Percentiles rank a stretch among this genome's conserved stretches.
These are phyloP conservation scores for Neophaeococcomyces mojaviensis DNA, from an alignment of 2,329 filamentous ascomycete species.

Conservation along the genomic window DNA sequence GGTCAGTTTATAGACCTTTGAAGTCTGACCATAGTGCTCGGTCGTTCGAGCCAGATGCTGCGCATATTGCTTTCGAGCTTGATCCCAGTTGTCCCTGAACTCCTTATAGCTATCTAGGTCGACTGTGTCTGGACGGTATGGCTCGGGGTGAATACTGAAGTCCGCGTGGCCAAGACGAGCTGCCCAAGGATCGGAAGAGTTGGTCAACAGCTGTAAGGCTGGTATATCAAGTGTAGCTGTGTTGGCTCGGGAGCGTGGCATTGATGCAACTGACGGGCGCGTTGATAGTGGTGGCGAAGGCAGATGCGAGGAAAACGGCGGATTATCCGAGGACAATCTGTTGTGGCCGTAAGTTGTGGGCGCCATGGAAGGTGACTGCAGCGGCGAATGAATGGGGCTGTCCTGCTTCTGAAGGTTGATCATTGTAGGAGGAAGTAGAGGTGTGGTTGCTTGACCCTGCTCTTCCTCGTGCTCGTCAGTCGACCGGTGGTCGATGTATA, in stretches of 20 bases:
- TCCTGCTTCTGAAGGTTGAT: slow-evolving; percentile 47
- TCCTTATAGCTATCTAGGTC: slow-evolving; percentile 55
- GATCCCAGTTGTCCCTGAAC: slow-evolving; percentile 72
- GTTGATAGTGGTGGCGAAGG: slow-evolving; percentile 69
- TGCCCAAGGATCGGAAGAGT: slow-evolving; percentile 69
- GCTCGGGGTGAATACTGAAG: slow-evolving; percentile 77
- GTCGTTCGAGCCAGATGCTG: slow-evolving; percentile 81
- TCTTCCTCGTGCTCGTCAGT: slow-evolving; percentile 45
- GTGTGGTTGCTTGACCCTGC: slow-evolving; percentile 66
- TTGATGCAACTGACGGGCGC: slow-evolving; percentile 69
- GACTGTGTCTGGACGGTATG: slow-evolving; percentile 61
- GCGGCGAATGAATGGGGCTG: slow-evolving; percentile 63
- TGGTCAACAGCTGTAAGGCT: slow-evolving; percentile 55
- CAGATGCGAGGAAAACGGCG: slow-evolving; percentile 39
- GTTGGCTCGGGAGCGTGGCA: slow-evolving; percentile 44
- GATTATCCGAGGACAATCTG: slow-evolving; percentile 42
- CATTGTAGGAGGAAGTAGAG: slow-evolving; percentile 75
- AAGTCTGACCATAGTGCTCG: slow-evolving; percentile 84
- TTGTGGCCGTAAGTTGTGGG: slow-evolving; percentile 42
- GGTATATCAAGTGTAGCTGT: slow-evolving; percentile 51
- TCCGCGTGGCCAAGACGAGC: slow-evolving; percentile 84
- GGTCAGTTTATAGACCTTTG: slow-evolving; percentile 77
- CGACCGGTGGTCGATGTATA: slow-evolving; percentile 42
- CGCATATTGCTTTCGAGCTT: slow-evolving; percentile 76
- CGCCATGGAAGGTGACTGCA: slow-evolving; percentile 75